A percentile compares a stretch with the other conserved stretches of the same genome.
Evolutionary conservation across 2,329 filamentous ascomycete species (phyloP).

Genomic region (Colletotrichum sp.): DNA sequence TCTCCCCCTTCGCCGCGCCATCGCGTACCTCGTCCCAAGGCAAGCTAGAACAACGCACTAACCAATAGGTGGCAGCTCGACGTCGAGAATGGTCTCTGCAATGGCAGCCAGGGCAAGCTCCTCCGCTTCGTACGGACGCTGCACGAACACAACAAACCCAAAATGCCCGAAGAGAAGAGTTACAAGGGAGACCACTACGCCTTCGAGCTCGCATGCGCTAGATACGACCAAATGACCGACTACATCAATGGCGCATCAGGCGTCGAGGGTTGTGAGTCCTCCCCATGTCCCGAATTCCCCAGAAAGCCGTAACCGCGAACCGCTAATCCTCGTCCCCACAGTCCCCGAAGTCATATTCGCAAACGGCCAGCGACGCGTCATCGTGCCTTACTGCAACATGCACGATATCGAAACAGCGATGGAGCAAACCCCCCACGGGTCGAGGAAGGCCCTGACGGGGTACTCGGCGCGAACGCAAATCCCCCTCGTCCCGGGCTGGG

Average conservation of each 20-base stretch:
- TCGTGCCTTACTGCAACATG: neutral
- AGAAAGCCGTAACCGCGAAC: neutral
- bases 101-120: constrained; percentile 2
- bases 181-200: neutral
- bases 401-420: neutral
- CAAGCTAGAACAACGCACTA: neutral
- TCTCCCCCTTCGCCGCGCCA: neutral
- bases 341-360: neutral
- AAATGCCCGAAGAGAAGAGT: neutral
- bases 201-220: neutral
- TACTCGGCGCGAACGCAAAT: constrained; percentile 62
- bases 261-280: neutral
- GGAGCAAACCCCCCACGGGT: neutral
- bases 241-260: neutral
- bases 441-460: constrained; percentile 25
- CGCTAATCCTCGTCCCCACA: neutral
- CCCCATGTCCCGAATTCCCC: neutral
- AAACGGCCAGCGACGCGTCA: neutral
- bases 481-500: constrained; percentile 65
- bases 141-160: constrained; percentile 36
- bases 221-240: neutral
- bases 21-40: neutral
- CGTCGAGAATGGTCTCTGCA: neutral
- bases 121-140: neutral
- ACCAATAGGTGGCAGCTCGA: neutral